These are phyloP conservation scores for Heteromeles arbutifolia DNA, from an alignment of 306 rosid species.

Conservation along the genomic window DNA sequence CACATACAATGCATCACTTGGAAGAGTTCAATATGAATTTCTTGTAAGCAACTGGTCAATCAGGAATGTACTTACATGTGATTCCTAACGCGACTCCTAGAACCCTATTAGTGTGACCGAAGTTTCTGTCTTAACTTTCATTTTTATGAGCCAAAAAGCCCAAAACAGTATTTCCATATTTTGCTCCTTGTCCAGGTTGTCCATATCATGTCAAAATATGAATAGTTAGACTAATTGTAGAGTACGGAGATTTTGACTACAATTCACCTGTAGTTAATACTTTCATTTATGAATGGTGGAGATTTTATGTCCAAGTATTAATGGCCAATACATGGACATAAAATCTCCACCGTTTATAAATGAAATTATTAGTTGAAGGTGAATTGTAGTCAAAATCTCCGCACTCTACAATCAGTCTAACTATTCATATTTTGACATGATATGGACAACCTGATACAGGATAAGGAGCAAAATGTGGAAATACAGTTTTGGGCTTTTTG, in stretches of 20 bases:
- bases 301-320: not conserved
- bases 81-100: not conserved
- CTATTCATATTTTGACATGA: not conserved
- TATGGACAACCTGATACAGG: not conserved
- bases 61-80: not conserved
- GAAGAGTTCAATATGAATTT: not conserved
- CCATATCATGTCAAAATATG: not conserved
- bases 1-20: not conserved
- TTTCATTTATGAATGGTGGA: not conserved
- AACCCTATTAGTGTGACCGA: not conserved
- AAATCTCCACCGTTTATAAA: not conserved
- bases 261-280: not conserved
- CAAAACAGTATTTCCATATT: not conserved
- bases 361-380: not conserved
- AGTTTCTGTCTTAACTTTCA: not conserved
- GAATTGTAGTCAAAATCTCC: not conserved
- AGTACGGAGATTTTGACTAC: not conserved
- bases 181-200: not conserved
- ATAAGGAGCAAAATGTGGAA: not conserved
- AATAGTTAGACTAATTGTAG: not conserved
- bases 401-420: not conserved
- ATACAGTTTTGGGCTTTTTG: not conserved
- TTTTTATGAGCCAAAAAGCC: not conserved
- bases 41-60: not conserved
- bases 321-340: not conserved